phyloP scores from a whole-genome alignment of 257 asterid genomes.

The Marsdenia floribunda region DNA sequence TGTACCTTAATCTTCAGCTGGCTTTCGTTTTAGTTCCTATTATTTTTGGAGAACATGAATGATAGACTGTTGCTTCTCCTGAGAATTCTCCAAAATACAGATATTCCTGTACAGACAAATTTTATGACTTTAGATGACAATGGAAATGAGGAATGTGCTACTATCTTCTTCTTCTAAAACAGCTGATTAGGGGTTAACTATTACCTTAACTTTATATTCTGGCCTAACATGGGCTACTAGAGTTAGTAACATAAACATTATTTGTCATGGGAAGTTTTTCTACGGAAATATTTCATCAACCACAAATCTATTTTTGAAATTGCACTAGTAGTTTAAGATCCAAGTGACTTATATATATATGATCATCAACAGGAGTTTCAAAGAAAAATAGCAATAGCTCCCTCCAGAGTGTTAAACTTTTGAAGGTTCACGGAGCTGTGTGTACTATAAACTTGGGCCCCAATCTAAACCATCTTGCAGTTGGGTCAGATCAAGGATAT shows the following conservation, averaged over 20 bases:
- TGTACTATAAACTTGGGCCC: conserved; percentile 46
- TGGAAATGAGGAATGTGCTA: neutral
- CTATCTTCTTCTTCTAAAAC: neutral
- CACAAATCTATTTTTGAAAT: neutral
- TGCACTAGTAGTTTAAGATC: neutral
- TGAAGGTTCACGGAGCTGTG: conserved; percentile 80
- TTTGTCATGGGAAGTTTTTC: neutral
- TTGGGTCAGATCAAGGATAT: conserved; percentile 94
- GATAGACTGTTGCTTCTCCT: neutral
- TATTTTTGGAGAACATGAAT: neutral
- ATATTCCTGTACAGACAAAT: neutral
- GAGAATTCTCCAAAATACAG: neutral
- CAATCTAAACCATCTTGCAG: conserved; percentile 57
- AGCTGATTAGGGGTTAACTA: neutral
- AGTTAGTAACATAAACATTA: neutral
- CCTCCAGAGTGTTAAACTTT: conserved; percentile 52
- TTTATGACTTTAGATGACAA: neutral
- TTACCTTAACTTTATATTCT: neutral
- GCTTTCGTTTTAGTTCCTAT: neutral
- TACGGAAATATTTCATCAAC: neutral
- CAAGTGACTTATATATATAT: conserved; percentile 11
- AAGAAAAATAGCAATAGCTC: conserved; percentile 70
- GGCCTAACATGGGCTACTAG: neutral
- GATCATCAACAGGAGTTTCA: conserved; percentile 49
- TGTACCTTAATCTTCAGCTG: conserved; percentile 2